Conservation (phyloP, 768 basidiomycete genomes). For the Termitomyces sp. region DNA sequence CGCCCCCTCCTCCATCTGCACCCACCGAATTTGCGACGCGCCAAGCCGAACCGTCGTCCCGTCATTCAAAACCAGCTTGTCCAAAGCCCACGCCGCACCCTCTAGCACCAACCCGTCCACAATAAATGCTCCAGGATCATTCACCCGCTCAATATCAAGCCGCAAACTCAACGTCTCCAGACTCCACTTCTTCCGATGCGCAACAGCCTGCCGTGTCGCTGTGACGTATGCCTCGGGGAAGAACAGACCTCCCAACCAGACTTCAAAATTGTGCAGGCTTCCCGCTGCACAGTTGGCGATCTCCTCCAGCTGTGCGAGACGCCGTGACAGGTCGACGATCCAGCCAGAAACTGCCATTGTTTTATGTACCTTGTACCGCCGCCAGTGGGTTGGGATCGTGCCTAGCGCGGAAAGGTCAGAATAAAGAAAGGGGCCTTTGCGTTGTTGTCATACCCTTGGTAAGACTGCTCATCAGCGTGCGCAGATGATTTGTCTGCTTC, state of each 20-base stretch:
- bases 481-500: conserved; percentile 94
- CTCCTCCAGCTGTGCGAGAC: conserved; percentile 76
- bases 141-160: conserved; percentile 78
- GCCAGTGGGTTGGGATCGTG: conserved; percentile 85
- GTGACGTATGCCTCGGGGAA: conserved; percentile 97
- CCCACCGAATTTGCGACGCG: conserved; percentile 86
- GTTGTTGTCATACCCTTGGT: conserved; percentile 64
- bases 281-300: conserved; percentile 50
- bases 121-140: conserved; percentile 74
- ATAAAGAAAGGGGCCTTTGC: neutral
- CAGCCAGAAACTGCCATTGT: conserved; percentile 79
- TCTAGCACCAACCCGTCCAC: conserved; percentile 86
- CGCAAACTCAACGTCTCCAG: conserved; percentile 80
- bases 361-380: conserved; percentile 81
- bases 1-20: conserved; percentile 45
- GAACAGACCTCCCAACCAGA: conserved; percentile 93
- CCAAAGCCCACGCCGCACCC: conserved; percentile 73
- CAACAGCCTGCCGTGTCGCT: conserved; percentile 92
- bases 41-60: conserved; percentile 75
- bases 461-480: conserved; percentile 83
- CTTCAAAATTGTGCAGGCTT: conserved; percentile 62
- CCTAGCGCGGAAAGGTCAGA: conserved; percentile 36
- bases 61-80: conserved; percentile 74
- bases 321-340: conserved; percentile 76
- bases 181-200: conserved; percentile 89